A percentile compares a stretch with the other conserved stretches of the same genome.
phyloP scores from a whole-genome alignment of 202 grass and related monocot species.

The Zizania palustris region DNA sequence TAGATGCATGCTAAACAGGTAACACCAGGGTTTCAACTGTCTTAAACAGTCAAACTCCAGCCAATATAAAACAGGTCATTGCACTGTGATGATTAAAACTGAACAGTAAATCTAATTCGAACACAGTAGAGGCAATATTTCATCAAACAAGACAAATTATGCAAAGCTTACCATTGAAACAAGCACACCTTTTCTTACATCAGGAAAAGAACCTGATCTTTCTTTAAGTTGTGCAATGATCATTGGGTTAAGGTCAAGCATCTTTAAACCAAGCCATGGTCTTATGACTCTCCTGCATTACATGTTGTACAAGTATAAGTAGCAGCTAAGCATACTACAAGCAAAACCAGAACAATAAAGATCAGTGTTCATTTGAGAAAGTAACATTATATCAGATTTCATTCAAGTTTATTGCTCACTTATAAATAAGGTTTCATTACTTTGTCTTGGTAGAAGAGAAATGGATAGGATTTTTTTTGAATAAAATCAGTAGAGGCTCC shows the following conservation, averaged over 20 bases:
- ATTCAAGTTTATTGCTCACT: background rate
- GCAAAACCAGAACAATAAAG: background rate
- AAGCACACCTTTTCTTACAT: conserved; percentile 72
- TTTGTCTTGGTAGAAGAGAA: conserved; percentile 6
- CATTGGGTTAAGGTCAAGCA: conserved; percentile 79
- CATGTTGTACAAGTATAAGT: conserved; percentile 27
- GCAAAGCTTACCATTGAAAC: conserved; percentile 69
- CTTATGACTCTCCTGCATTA: conserved; percentile 78
- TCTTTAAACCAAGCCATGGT: conserved; percentile 88
- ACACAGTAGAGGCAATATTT: background rate
- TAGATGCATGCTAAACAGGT: background rate
- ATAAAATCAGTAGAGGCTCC: too few species aligned
- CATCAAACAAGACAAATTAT: conserved; percentile 1
- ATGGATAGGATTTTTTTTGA: too few species aligned
- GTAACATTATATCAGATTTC: conserved; percentile 4
- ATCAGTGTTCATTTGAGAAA: background rate
- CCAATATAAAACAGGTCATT: conserved; percentile 3
- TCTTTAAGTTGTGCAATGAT: conserved; percentile 80
- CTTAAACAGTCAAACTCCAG: conserved; percentile 7
- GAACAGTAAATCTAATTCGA: conserved; percentile 15
- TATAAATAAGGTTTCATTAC: background rate
- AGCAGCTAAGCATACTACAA: conserved; percentile 16
- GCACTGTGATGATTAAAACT: conserved; percentile 11
- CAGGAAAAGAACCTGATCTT: conserved; percentile 74
- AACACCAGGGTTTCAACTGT: background rate